Base-by-base conservation (phyloP, 2,329 filamentous ascomycete species). In the Ascochyta clinopodiicola region DNA sequence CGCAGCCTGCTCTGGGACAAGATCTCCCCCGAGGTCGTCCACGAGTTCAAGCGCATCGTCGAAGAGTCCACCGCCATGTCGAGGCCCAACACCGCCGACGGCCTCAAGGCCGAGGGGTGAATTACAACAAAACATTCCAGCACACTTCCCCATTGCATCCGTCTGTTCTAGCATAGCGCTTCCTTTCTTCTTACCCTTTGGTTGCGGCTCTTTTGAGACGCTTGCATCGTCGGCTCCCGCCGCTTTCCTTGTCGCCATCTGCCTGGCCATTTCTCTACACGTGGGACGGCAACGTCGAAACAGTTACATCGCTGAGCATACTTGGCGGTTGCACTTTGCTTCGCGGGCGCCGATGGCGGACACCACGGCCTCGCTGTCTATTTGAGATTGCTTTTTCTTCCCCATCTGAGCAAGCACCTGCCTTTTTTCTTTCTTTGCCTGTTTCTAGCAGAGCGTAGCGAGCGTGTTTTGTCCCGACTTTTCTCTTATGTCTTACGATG, bases 1-100 rank as follows among this genome's bases (percentile, higher is more conserved):
- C 86, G 94, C 54, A 96, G 92, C 60, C 83, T 98, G 59, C 86
- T 98, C 54, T 96, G 92, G 91, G 92, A 97, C 71, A 91, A 93
- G 77, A 93, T 98, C 67, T 93, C 95, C 13, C 85, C 87, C 66
- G 92, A 98, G 62, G 92, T 98, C 44, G 92, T 99, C 49, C 87
- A 88, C 66, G 92, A 94, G 74, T 98, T 98, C 80, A 91, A 90
- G 69, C 90, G 91, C 77, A 92, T 96, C 85, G 90, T 96, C 67
- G 86, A 89, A 62, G 90, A 95, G 71, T 88, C 84, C 77, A 88
- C 70, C 50, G 67, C 69, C 59, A 68, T 69, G 60, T 74, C 73
- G 10, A 64, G 70, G 47, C 71, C 73, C 44, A 66, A 61, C 62
- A 74, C 70, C 22, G 66, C 72, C 15, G 70, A 72, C 37, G 72